Percentiles rank a stretch among this genome's conserved stretches.
Evolutionary conservation across 2,329 filamentous ascomycete species (phyloP).

Genomic region (Microsporum audouinii): DNA sequence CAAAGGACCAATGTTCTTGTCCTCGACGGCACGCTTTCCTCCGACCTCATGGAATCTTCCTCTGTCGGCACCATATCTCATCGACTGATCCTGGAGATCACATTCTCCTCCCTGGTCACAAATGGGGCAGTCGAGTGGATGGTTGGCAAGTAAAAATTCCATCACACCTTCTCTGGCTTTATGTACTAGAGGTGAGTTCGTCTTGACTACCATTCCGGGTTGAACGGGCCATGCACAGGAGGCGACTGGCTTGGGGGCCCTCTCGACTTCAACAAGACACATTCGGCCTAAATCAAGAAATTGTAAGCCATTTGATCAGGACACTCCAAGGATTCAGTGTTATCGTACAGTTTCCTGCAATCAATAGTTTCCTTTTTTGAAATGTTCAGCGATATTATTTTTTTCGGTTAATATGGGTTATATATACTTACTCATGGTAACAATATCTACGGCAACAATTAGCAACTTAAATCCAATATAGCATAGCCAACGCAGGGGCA

Average conservation of each 20-base stretch:
- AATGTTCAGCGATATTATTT: constrained; percentile 7
- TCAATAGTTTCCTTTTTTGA: constrained; percentile 71
- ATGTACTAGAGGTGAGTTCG: constrained; percentile 87
- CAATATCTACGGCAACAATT: constrained; percentile 59
- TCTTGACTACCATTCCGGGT: constrained; percentile 98
- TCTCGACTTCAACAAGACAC: constrained; percentile 97
- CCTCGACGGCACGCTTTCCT: constrained; percentile 95
- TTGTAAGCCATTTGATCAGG: background rate
- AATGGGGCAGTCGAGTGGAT: constrained; percentile 90
- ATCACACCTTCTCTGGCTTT: constrained; percentile 98
- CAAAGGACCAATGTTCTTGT: constrained; percentile 96
- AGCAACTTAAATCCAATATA: constrained; percentile 18
- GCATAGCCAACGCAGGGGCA: background rate
- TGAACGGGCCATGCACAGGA: constrained; percentile 99
- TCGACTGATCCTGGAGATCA: constrained; percentile 97
- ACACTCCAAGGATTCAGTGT: background rate
- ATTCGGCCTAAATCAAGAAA: constrained; percentile 51
- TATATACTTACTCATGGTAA: constrained; percentile 74
- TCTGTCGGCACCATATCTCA: constrained; percentile 93
- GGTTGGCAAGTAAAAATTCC: constrained; percentile 95
- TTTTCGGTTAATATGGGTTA: background rate
- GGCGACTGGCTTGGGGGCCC: constrained; percentile 89
- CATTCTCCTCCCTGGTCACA: constrained; percentile 99
- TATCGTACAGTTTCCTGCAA: constrained; percentile 78
- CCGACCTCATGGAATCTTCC: constrained; percentile 92